These are phyloP conservation scores for Salix suchowensis DNA, from an alignment of 345 rosid genomes.

Conservation along the genomic window DNA sequence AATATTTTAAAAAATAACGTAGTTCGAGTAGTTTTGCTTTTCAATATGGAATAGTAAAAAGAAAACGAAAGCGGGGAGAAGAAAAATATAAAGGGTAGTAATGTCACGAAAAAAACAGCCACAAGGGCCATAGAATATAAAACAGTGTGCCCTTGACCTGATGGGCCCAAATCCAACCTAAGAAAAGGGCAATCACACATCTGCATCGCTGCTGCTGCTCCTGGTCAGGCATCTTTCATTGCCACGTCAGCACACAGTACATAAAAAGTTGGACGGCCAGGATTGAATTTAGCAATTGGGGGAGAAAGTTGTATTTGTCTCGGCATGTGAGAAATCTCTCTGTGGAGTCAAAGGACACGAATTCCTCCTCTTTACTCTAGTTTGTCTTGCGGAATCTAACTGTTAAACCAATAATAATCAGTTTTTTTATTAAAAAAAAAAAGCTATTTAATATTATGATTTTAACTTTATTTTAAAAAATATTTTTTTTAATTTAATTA, in stretches of 20 bases:
- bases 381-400: slow-evolving; percentile 16
- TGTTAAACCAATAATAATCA: not conserved
- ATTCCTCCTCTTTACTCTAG: slow-evolving; percentile 14
- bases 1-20: too few species aligned
- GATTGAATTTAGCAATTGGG: slow-evolving; percentile 9
- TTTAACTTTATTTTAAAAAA: too few species aligned
- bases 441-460: too few species aligned
- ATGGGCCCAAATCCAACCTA: slow-evolving; percentile 18
- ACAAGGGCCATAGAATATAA: not conserved
- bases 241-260: slow-evolving; percentile 27
- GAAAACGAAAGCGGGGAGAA: not conserved
- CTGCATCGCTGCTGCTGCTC: slow-evolving; percentile 7
- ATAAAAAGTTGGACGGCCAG: slow-evolving; percentile 22
- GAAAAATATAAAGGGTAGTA: not conserved
- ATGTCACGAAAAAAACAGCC: not conserved
- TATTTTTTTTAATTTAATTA: too few species aligned
- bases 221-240: slow-evolving; percentile 10
- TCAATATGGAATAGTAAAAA: not conserved
- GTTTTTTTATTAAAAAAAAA: too few species aligned
- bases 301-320: not conserved
- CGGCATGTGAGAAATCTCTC: not conserved
- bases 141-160: slow-evolving; percentile 11
- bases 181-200: not conserved
- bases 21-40: too few species aligned
- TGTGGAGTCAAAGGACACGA: slow-evolving; percentile 34